Base-by-base conservation (phyloP, 257 asterid species). In the Lycium ferocissimum region DNA sequence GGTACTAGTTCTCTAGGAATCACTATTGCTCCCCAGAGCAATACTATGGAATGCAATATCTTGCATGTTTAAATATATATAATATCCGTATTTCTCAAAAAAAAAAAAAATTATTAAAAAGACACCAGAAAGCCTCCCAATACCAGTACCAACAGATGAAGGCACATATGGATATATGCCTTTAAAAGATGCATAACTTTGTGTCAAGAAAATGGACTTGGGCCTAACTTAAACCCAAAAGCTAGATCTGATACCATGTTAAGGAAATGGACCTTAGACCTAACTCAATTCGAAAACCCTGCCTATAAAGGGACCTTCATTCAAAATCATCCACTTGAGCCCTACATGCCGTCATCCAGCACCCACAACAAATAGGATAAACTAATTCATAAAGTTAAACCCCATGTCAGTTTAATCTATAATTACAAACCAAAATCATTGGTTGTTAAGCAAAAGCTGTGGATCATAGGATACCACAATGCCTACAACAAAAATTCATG, bases 111-210 rank as follows among this genome's bases (percentile, higher is more conserved):
- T 26, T 26, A 26, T 26, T 26, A 26, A 26, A 9, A 70, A 70
- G 79, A 72, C 37, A 72, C 80, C 18, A 10, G 79, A 72, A 45
- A 45, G 80, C 80, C 58, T 72, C 80, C 58, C n/a, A 72, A 43
- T 18, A 4, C 18, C 58, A n/a, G 80, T 72, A 45, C 15, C n/a
- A 45, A 45, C 58, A 45, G 18, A 45, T 72, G 8, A 43, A 72
- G 80, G 6, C 54, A 43, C 53, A 15, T 9, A 43, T 14, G 37
- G 57, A 5, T 72, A 72, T 71, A 56, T 45, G 4, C 45, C 58
- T 72, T 43, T n/a, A 9, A 10, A n/a, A 45, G 35, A 9, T 9
- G 56, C 79, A 71, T 71, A n/a, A 71, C 1, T 18, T 71, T 71
- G 79, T 3, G 18, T 56, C 53, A 18, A 71, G 57, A 40, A 71